These are phyloP conservation scores for Rugosomyces carneus DNA, from an alignment of 1,284 basidiomycete species.

Conservation along the genomic window DNA sequence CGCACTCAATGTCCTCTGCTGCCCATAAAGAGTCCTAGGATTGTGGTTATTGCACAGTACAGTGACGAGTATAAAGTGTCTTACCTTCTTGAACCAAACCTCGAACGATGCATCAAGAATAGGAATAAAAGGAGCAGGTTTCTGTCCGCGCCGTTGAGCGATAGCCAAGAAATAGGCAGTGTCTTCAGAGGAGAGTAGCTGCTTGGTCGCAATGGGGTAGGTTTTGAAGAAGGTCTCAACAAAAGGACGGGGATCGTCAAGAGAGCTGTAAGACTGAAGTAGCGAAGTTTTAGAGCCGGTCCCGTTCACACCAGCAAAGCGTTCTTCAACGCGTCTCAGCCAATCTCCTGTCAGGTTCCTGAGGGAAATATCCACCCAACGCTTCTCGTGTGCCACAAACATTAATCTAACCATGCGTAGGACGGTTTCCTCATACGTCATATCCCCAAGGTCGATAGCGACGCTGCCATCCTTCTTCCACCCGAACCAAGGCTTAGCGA, in stretches of 20 bases:
- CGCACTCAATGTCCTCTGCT: slow-evolving; percentile 96
- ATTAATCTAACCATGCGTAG: slow-evolving; percentile 89
- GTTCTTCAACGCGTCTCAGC: slow-evolving; percentile 94
- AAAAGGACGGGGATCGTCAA: slow-evolving; percentile 81
- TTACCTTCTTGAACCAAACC: slow-evolving; percentile 97
- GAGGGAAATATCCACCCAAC: slow-evolving; percentile 94
- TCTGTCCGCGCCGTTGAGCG: slow-evolving; percentile 92
- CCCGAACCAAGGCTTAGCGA: slow-evolving; percentile 95
- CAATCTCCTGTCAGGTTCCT: slow-evolving; percentile 96
- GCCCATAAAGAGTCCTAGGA: slow-evolving; percentile 93
- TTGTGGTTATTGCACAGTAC: not conserved
- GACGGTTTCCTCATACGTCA: slow-evolving; percentile 98
- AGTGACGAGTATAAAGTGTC: slow-evolving; percentile 1
- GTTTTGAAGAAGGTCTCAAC: slow-evolving; percentile 80
- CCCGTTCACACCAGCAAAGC: slow-evolving; percentile 90
- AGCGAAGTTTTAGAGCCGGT: slow-evolving; percentile 73
- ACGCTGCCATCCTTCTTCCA: slow-evolving; percentile 88
- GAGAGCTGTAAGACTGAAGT: slow-evolving; percentile 82
- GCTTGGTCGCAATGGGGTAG: slow-evolving; percentile 79
- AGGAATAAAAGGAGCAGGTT: slow-evolving; percentile 99
- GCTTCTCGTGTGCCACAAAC: slow-evolving; percentile 86
- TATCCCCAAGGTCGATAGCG: slow-evolving; percentile 85
- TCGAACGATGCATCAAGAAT: slow-evolving; percentile 90
- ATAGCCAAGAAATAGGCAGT: slow-evolving; percentile 94
- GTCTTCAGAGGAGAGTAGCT: slow-evolving; percentile 93